Evolutionary conservation across 495 filamentous ascomycete species (phyloP).

Genomic region (Neurospora sp.): DNA sequence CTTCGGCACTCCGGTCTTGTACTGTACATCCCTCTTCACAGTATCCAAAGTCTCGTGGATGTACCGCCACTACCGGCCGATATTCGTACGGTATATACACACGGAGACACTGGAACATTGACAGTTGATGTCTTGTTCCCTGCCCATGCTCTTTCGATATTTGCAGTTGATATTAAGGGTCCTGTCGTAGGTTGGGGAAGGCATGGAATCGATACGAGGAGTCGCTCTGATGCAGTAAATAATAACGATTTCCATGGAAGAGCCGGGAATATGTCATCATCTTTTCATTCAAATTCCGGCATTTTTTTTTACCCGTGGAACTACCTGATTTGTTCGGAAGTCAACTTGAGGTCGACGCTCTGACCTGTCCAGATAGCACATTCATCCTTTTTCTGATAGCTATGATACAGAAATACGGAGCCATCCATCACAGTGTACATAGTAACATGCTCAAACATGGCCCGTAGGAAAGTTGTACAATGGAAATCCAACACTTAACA

Average conservation of each 20-base stretch:
- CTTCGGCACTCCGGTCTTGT: background rate
- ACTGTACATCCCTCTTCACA: background rate
- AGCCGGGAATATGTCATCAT: background rate
- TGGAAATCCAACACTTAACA: background rate
- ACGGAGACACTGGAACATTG: background rate
- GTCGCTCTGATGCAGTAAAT: background rate
- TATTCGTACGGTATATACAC: background rate
- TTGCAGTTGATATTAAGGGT: background rate
- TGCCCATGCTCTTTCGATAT: background rate
- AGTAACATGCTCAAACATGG: background rate
- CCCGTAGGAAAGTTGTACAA: background rate
- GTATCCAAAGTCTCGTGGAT: background rate
- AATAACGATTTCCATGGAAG: background rate
- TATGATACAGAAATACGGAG: background rate
- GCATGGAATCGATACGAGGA: background rate
- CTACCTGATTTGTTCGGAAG: background rate
- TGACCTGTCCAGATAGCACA: background rate
- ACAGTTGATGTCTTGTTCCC: background rate
- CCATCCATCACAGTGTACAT: background rate
- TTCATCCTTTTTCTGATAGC: background rate
- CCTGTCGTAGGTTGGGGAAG: background rate
- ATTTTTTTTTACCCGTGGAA: background rate
- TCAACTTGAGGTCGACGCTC: background rate
- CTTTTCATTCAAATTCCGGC: background rate
- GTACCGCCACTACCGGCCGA: background rate